Base-by-base conservation (phyloP, 2,329 filamentous ascomycete genomes). In the Hymenoscyphus linearis region DNA sequence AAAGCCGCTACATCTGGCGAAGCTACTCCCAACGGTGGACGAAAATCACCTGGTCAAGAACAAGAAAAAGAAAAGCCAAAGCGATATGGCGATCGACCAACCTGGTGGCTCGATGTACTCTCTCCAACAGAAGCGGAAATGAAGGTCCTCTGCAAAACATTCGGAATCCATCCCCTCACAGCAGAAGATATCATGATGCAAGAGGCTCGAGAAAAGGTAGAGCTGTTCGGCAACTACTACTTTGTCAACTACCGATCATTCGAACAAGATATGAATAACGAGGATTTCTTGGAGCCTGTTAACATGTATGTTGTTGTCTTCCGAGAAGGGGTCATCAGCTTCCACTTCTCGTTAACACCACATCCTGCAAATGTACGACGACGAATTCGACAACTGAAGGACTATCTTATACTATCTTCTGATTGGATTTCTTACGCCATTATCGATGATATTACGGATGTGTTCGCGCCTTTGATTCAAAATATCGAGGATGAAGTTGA, bases 341-440 rank as follows among this genome's bases (percentile, higher is more conserved):
- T 99, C 78, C 95, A 99, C 74, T 97, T 96, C 76, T 93, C 89
- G n/a, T 87, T 93, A 76, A 96, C 91, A 6, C 95, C 95, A 10
- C 95, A 99, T 74, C 90, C 93, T 2, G 93, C 95, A 71, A 99
- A 99, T 68, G 95, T 99, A 26, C 90, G 95, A 25, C 86, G 95
- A 53, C 87, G 95, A 36, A 93, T 99, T 71, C 89, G 95, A 12
- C 95, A 99, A 74, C 78, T 99, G 54, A 90, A 90, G 66, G 95
- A 99, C 74, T 99, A 96, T 74, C 83, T 98, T 69, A 90, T 96
- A 52, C 80, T 98, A 13, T 93, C 90, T 54, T 91, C 93, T 0
- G 95, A 99, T 74, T 99, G 95, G 95, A 97, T 99, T 68, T 96
- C 91, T 7, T 99, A 99, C 72, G 95, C 93, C 55, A 89, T 97